Conservation (phyloP, 352 stramenopile species). For the Phytophthora multivora region DNA sequence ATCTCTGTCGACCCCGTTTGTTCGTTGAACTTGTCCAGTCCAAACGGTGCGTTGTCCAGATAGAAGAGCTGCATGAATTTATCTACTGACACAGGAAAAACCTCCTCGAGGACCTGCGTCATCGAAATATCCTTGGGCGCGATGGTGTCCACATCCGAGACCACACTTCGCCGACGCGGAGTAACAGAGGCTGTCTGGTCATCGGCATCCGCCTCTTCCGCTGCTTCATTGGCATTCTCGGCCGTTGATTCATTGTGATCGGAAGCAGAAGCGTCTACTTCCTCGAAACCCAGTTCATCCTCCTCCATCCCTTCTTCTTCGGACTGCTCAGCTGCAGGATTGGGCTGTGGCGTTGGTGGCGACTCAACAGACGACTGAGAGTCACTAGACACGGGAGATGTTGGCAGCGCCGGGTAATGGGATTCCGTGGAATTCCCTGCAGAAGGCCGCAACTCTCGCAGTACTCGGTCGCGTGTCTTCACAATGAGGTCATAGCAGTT, state of each 20-base stretch:
- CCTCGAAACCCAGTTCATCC: not conserved
- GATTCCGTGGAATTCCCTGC: conserved; percentile 14
- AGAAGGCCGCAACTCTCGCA: conserved; percentile 35
- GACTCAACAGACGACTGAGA: conserved; percentile 8
- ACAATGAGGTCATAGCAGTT: conserved; percentile 77
- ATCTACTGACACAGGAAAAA: conserved; percentile 66
- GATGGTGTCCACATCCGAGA: conserved; percentile 65
- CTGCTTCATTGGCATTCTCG: conserved; percentile 3
- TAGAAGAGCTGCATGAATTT: conserved; percentile 77
- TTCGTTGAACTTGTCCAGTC: conserved; percentile 65
- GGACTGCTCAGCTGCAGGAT: conserved; percentile 10
- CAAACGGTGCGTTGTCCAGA: conserved; percentile 69
- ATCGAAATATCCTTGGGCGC: conserved; percentile 79
- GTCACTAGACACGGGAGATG: conserved; percentile 12
- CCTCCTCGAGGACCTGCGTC: conserved; percentile 65
- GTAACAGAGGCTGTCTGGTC: conserved; percentile 16
- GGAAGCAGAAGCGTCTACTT: conserved; percentile 7
- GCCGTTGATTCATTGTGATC: not conserved
- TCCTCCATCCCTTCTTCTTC: conserved; percentile 12
- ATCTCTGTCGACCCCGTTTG: conserved; percentile 77
- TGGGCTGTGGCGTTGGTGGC: not conserved
- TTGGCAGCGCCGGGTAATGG: conserved; percentile 12
- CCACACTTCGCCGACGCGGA: conserved; percentile 40
- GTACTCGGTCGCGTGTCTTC: conserved; percentile 62
- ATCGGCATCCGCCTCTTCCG: conserved; percentile 6